Evolutionary conservation across 2,329 filamentous ascomycete species (phyloP), one percentile per base, ranked within the genome.

Genomic region (Xylariaceae sp.): DNA sequence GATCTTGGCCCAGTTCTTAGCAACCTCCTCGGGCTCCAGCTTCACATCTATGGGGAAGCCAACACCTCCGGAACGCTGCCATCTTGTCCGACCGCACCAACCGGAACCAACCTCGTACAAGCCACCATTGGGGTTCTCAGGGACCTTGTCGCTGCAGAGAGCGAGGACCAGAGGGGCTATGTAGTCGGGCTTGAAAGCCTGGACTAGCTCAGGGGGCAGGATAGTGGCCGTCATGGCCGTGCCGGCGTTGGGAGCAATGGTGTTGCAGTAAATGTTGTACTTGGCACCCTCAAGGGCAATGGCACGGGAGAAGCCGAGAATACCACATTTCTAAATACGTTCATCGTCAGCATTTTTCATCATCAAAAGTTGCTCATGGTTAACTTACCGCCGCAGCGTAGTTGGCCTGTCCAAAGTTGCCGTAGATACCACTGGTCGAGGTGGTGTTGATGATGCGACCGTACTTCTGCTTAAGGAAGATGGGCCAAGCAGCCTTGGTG

Each of bases 151-250:
- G 73, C 86, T 90, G 75, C 76, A 81, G 59, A 99, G 88, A 49
- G 92, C 86, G 57, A 93, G 86, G 55, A 99, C 92, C 44, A 97
- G 79, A 62, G 94, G 94, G 56, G 94, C 94, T 74, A 99, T 92
- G 77, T 96, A 97, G 73, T 97, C 93, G 61, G 94, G 94, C 86
- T 97, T 99, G 83, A 99, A 96, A 51, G 94, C 93, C 80, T 97
- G 92, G 15, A 99, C 92, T 79, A 97, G 86, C 80, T 99, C 94
- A 77, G 96, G 92, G 35, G 94, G 94, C 81, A 99, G 84, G 73
- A 99, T 90, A 54, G 90, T 93, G 67, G 87, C 85, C 58, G 94
- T 99, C 90, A 99, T 94, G 73, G 88, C 87, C 50, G 94, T 99
- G 68, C 94, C 94, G 45, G 94, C 94, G 71, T 97, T 99, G 67